Base-by-base conservation (phyloP, 1,139 yeast species). In the Protomyces lactucae-debilis region DNA sequence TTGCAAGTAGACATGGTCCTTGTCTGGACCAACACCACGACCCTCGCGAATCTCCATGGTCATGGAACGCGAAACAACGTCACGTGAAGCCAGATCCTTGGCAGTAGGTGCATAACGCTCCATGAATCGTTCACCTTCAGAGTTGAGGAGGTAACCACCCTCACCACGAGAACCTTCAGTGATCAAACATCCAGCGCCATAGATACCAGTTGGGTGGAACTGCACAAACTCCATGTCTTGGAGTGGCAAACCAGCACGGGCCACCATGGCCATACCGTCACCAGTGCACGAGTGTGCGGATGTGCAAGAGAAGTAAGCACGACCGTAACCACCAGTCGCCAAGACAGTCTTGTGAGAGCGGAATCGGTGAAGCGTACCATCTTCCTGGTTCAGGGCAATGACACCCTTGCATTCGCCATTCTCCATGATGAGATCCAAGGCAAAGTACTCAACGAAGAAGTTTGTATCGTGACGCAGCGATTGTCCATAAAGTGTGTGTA, bases 91-190 rank as follows among this genome's bases (percentile, higher is more conserved):
- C 77, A 93, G 83, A 80, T 93, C 99, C 82, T 92, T 93, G 71
- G 99, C 99, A 66, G 93, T 88, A 71, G 99, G 99, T 67, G 99
- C 99, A 76, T 93, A 93, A 79, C 99, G 87, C 82, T 93, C 99
- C 99, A 93, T 93, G 78, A 93, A 93, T 79, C 99, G 87, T 82
- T 93, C 99, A 83, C 99, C 99, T 79, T 93, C 96, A 72, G 92
- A 85, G 83, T 93, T 93, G 70, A 93, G 83, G 76, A 93, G 82
- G 84, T 85, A 92, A 70, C 99, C 99, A 84, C 99, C 99, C 82
- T 93, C 99, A 83, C 99, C 99, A 82, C 99, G 88, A 71, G 97
- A 96, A 80, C 99, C 99, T 80, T 93, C 99, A 68, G 99, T 93
- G 76, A 93, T 93, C 80, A 93, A 82, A 82, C 98, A 93, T 70